These are phyloP conservation scores for Ceratocystis papillata DNA, from an alignment of 2,329 filamentous ascomycete genomes.

Conservation along the genomic window DNA sequence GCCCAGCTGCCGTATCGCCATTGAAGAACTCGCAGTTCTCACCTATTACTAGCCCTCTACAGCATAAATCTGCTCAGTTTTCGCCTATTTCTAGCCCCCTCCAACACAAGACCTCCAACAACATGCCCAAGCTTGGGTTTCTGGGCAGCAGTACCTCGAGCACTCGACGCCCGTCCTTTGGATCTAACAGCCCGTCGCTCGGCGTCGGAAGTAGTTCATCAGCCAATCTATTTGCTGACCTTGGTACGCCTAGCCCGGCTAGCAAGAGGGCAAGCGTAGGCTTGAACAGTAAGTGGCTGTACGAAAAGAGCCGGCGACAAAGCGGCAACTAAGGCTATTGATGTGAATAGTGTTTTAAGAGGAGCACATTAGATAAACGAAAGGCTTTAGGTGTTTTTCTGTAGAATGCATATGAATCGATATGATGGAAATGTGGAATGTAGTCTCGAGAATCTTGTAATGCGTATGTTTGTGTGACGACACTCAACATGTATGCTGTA, in stretches of 20 bases:
- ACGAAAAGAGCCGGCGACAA: conserved; percentile 63
- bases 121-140: conserved; percentile 22
- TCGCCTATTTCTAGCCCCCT: conserved; percentile 37
- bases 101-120: conserved; percentile 33
- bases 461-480: no score
- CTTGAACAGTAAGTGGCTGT: conserved; percentile 89
- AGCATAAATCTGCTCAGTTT: conserved; percentile 52
- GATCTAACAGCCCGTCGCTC: conserved; percentile 44
- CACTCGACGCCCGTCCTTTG: conserved; percentile 48
- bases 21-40: conserved; percentile 39
- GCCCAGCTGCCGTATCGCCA: conserved; percentile 33
- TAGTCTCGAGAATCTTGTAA: no score
- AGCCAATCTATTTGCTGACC: conserved; percentile 44
- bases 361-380: neutral
- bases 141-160: conserved; percentile 15
- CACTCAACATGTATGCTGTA: no score
- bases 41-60: conserved; percentile 42
- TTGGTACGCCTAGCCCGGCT: conserved; percentile 58
- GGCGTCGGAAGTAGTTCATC: conserved; percentile 34
- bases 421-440: conserved; percentile 4
- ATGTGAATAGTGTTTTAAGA: conserved; percentile 15
- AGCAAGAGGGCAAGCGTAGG: conserved; percentile 63
- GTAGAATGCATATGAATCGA: neutral
- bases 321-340: conserved; percentile 36
- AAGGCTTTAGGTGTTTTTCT: neutral